Base-by-base conservation (phyloP, 78 protist species). In the Emiliania huxleyi region DNA sequence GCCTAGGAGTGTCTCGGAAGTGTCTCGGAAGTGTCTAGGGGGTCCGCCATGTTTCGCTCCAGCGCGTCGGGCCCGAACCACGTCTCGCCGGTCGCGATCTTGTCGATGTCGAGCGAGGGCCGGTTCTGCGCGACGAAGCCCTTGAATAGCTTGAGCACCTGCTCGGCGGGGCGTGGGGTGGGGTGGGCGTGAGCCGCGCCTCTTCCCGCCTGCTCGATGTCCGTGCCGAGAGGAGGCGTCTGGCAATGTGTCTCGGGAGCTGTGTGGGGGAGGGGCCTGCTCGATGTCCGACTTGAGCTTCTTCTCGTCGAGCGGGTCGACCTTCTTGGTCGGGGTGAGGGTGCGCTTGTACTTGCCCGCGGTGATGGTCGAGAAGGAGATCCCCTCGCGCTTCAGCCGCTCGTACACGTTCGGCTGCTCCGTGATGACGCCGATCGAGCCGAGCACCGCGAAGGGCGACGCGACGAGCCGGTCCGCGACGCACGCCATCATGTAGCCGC, bases 401-500 rank as follows among this genome's bases (percentile, higher is more conserved):
- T 87, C 88, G 87, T 87, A 87, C 52, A 93, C 94, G 73, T 93
- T 93, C 2, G 94, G 94, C 56, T 43, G 79, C 90, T 92, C 87
- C 35, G 84, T 69, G 45, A 90, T 55, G 38, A 90, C 92, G 38
- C 92, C 92, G 38, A 90, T 90, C 42, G 92, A 90, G 33, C 94
- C 94, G 35, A 93, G 87, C 49, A 93, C 85, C 26, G 92, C 92
- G 35, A 93, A 93, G 40, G 94, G 94, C 48, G 94, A 69, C 33
- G 94, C 91, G 87, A 42, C 35, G 52, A 93, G 22, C 6, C 87
- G 56, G 69, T 87, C 91, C 6, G 92, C 94, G 49, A 42, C 49
- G 87, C 94, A 93, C 42, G 94, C 94, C 92, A 93, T 85, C 94
- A 93, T 87, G 87, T 93, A 93, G 0, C 94, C 94, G 46, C 94